Conservation (phyloP, 2,329 filamentous ascomycete genomes). For the Blastomyces silverae region DNA sequence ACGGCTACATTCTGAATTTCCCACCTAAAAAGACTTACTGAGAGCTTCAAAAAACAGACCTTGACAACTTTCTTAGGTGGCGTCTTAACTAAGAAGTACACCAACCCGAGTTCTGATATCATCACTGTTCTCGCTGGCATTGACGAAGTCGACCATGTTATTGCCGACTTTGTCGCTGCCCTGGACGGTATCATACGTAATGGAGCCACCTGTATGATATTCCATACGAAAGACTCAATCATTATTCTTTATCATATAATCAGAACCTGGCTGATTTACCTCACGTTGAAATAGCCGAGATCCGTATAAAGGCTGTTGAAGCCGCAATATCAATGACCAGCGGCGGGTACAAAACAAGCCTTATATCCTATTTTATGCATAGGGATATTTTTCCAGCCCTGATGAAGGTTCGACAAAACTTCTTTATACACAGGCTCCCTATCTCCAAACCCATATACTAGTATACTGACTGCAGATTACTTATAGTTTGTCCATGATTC, state of each 20-base stretch:
- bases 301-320: constrained; percentile 72
- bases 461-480: constrained; percentile 42
- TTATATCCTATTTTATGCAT: constrained; percentile 92
- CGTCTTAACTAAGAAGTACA: constrained; percentile 81
- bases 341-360: constrained; percentile 90
- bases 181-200: constrained; percentile 77
- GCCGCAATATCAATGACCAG: constrained; percentile 77
- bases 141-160: constrained; percentile 76
- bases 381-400: constrained; percentile 87
- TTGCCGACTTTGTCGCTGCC: constrained; percentile 78
- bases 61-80: constrained; percentile 79
- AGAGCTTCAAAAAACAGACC: constrained; percentile 53
- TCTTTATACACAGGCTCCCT: background rate
- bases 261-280: constrained; percentile 12
- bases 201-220: constrained; percentile 58
- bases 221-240: background rate
- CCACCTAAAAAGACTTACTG: constrained; percentile 31
- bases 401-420: constrained; percentile 64
- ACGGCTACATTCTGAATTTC: background rate
- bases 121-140: constrained; percentile 85
- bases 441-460: background rate
- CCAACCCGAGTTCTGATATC: constrained; percentile 90
- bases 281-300: constrained; percentile 49
- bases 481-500: constrained; percentile 65
- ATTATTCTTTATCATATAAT: background rate